Evolutionary conservation across 2,329 filamentous ascomycete genomes (phyloP).

Genomic region (Colletotrichum incanum): DNA sequence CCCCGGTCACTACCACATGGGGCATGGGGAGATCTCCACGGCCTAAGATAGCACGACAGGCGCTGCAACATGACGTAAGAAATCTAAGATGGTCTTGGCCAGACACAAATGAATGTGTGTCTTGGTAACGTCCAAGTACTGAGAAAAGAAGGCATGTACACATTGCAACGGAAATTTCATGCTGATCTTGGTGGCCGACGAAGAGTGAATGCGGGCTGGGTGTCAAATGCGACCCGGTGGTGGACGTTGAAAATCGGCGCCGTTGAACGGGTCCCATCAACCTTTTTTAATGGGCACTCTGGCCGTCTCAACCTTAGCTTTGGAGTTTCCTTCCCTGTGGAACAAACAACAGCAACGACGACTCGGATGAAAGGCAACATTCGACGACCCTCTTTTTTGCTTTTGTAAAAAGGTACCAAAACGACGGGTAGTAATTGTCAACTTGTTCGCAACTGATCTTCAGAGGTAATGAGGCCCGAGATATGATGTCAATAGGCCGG

Average conservation of each 20-base stretch:
- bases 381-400: background rate
- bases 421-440: too few relatives aligned
- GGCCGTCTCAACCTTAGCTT: background rate
- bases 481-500: slow-evolving; percentile 24
- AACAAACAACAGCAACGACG: background rate
- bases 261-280: slow-evolving; percentile 8
- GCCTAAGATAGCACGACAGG: background rate
- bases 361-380: too few relatives aligned
- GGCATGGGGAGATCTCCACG: background rate
- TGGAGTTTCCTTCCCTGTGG: background rate
- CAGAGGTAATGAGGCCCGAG: background rate
- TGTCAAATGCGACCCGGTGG: background rate
- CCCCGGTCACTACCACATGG: background rate
- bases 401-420: background rate
- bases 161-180: background rate
- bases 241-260: background rate
- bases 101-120: background rate
- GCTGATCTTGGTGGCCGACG: background rate
- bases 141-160: background rate
- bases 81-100: background rate
- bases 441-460: background rate
- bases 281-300: slow-evolving; percentile 24
- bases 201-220: background rate
- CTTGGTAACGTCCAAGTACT: background rate
- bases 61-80: background rate